phyloP scores from a whole-genome alignment of 2,329 filamentous ascomycete genomes.

The Xylaria sp. region DNA sequence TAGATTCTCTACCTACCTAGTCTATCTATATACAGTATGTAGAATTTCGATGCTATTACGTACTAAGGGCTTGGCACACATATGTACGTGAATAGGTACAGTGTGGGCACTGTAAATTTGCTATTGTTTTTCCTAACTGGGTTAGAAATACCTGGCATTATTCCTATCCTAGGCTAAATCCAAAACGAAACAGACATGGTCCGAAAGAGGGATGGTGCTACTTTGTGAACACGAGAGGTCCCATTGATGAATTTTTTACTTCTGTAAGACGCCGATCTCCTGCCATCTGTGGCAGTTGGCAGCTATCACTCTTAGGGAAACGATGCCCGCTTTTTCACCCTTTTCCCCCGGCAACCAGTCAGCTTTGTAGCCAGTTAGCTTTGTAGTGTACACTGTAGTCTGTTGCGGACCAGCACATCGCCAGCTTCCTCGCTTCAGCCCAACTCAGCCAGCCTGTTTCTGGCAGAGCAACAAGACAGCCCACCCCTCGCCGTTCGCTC shows the following conservation, averaged over 20 bases:
- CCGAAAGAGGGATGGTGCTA: conserved; percentile 26
- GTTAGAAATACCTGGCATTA: neutral
- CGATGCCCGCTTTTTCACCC: conserved; percentile 22
- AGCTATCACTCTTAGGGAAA: neutral
- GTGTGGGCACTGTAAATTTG: neutral
- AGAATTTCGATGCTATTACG: too few relatives aligned
- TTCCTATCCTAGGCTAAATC: conserved; percentile 19
- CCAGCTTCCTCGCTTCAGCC: conserved; percentile 26
- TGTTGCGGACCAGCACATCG: conserved; percentile 1
- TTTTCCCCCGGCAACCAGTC: conserved; percentile 29
- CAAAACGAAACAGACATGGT: conserved; percentile 3
- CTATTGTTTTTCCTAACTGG: neutral
- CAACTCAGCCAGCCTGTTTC: conserved; percentile 29
- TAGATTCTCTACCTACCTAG: too few relatives aligned
- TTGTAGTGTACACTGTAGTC: neutral
- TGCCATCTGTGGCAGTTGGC: conserved; percentile 5
- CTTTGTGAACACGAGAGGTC: conserved; percentile 24
- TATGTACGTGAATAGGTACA: neutral
- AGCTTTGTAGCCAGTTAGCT: neutral
- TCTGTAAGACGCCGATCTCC: neutral
- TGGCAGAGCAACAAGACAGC: conserved; percentile 40
- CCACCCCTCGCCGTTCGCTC: conserved; percentile 25
- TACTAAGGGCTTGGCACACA: too few relatives aligned
- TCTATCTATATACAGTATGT: too few relatives aligned
- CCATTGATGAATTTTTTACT: neutral